Evolutionary conservation across 2,329 filamentous ascomycete species (phyloP).

Genomic region (Cercospora sp.): DNA sequence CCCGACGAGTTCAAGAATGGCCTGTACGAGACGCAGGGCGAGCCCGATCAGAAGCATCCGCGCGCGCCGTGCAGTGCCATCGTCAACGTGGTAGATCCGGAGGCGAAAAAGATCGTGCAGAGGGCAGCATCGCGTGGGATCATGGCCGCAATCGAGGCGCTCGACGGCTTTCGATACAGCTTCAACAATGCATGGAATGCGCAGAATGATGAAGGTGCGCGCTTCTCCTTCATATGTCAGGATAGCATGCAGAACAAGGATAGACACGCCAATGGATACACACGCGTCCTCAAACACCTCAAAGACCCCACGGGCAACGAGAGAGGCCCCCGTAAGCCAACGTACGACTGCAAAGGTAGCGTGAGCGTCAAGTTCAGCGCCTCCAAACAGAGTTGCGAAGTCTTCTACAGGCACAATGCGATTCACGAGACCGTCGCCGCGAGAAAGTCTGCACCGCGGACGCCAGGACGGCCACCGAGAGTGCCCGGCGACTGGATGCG

Average conservation of each 20-base stretch:
- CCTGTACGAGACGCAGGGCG: constrained; percentile 17
- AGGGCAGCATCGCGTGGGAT: constrained; percentile 50
- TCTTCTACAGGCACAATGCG: constrained; percentile 50
- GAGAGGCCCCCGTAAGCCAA: constrained; percentile 43
- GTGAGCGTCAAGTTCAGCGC: constrained; percentile 52
- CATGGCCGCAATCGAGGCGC: constrained; percentile 46
- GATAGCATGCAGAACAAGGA: constrained; percentile 54
- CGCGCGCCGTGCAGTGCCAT: constrained; percentile 29
- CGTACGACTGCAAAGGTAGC: constrained; percentile 52
- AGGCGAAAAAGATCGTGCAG: constrained; percentile 48
- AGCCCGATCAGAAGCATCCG: constrained; percentile 21
- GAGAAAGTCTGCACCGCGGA: constrained; percentile 43
- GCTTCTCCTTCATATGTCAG: constrained; percentile 53
- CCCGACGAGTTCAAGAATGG: constrained; percentile 33
- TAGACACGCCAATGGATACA: constrained; percentile 46
- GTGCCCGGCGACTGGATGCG: constrained; percentile 4
- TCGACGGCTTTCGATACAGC: constrained; percentile 51
- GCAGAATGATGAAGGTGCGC: constrained; percentile 47
- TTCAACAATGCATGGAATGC: constrained; percentile 54
- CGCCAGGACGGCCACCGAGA: constrained; percentile 6
- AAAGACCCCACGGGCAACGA: constrained; percentile 26
- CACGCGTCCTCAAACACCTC: constrained; percentile 32
- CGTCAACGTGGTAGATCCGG: constrained; percentile 37
- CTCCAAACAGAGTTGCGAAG: constrained; percentile 44
- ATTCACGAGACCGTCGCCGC: constrained; percentile 51